phyloP scores from a whole-genome alignment of 140 eudicot species.

The Flaveria floridana region DNA sequence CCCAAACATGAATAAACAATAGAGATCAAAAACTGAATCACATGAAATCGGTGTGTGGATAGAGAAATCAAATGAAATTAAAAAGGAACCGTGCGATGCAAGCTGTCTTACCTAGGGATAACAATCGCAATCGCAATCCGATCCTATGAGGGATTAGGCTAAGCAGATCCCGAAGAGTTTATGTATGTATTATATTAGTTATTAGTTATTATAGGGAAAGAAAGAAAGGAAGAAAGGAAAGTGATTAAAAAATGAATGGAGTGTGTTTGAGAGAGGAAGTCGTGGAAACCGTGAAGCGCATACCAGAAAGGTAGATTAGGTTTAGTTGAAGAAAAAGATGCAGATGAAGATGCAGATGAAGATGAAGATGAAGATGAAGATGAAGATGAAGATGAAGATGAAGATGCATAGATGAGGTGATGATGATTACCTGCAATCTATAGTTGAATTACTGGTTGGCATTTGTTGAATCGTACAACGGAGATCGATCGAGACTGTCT shows the following conservation, averaged over 20 bases:
- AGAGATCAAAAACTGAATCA: neutral
- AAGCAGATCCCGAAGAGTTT: constrained; percentile 16
- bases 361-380: no score
- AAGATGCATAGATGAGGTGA: neutral
- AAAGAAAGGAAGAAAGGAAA: neutral
- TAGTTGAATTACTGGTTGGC: constrained; percentile 10
- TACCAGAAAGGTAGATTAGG: constrained; percentile 39
- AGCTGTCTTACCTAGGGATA: constrained; percentile 24
- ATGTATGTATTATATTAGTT: no score
- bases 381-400: neutral
- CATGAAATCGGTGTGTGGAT: neutral
- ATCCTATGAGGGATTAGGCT: no score
- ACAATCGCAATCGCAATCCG: neutral
- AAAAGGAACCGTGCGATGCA: constrained; percentile 23
- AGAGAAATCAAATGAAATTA: neutral
- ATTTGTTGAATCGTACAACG: constrained; percentile 20
- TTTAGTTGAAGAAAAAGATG: constrained; percentile 11
- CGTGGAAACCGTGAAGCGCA: constrained; percentile 34
- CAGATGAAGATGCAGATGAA: neutral
- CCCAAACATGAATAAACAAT: neutral
- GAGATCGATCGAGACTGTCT: constrained; percentile 24
- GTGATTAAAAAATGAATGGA: constrained; percentile 9
- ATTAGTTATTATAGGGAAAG: neutral
- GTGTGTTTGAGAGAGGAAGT: constrained; percentile 11
- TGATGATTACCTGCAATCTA: constrained; percentile 1